phyloP scores from a whole-genome alignment of 768 basidiomycete genomes.

The Gymnopilus junonius region DNA sequence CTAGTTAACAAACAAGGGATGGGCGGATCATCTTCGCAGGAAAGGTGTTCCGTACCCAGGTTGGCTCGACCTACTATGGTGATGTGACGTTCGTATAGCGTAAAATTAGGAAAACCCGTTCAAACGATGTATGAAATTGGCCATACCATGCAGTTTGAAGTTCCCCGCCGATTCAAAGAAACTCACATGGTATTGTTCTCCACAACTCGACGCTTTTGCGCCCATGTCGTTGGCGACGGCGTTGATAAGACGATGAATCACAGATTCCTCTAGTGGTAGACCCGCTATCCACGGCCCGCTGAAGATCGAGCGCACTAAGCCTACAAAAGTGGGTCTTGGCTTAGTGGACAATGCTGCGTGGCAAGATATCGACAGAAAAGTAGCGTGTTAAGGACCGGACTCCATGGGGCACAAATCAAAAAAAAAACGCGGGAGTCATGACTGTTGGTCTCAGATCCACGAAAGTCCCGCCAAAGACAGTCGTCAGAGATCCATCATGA shows the following conservation, averaged over 20 bases:
- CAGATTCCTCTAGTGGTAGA: background rate
- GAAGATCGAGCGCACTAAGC: background rate
- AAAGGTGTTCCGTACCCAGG: constrained; percentile 3
- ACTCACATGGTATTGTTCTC: background rate
- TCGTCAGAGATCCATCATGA: constrained; percentile 7
- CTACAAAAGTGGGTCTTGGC: background rate
- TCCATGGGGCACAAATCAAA: constrained; percentile 1
- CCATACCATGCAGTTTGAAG: background rate
- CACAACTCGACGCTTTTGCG: background rate
- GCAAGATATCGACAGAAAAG: background rate
- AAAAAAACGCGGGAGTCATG: background rate
- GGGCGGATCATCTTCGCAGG: constrained; percentile 1
- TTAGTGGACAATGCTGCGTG: background rate
- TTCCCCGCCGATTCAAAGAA: background rate
- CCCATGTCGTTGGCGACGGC: background rate
- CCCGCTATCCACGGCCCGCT: background rate
- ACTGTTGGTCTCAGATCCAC: background rate
- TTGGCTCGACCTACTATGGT: background rate
- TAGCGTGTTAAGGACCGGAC: background rate
- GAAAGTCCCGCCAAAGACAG: background rate
- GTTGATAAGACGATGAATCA: background rate
- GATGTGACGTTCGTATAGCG: background rate
- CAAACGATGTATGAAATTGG: background rate
- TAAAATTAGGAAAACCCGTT: background rate
- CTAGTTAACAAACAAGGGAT: background rate